Evolutionary conservation across 2,329 filamentous ascomycete species (phyloP), one percentile per base, ranked within the genome.

Genomic region (Hypomyces perniciosus): DNA sequence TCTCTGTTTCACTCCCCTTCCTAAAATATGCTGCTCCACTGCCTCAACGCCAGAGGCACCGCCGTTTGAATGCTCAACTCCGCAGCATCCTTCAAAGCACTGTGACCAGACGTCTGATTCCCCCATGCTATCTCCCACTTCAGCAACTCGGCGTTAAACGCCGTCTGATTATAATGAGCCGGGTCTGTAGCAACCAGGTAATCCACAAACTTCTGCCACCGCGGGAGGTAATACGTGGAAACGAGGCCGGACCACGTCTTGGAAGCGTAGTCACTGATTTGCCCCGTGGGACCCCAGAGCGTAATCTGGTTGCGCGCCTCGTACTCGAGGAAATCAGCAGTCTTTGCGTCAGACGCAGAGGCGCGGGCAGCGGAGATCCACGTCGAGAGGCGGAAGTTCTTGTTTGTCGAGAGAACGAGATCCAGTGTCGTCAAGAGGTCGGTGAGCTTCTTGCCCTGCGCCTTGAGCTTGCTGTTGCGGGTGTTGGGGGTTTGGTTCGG

Each of bases 301-400:
- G 76, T 78, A 51, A 78, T 63, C 52, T 78, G 75, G 44, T 77
- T 77, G 9, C 72, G 65, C 6, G 75, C 74, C 42, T 76, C 68
- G 59, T 72, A 74, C 49, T 71, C 68, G 39, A 72, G 68, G 54
- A 71, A 73, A 20, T 67, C 59, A 20, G 67, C 57, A 1, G 52
- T n/a, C 1, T 42, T 39, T 0, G 62, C 53, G 6, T 54, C 44
- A 45, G 60, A 62, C 6, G 62, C 65, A 55, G 58, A 66, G 3
- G 65, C 52, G 4, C 66, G 64, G 1, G 75, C 73, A 0, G 68
- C 60, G 1, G 54, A 44, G 9, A 76, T 65, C 72, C 73, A 78
- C 4, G 62, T 61, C 0, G 62, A 59, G 20, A 77, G 68, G 8
- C 61, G 62, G 59, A 76, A 78, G 35, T 72, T 63, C 7, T 64